phyloP scores from a whole-genome alignment of 768 basidiomycete species.

The Pleurotus tuoliensis region DNA sequence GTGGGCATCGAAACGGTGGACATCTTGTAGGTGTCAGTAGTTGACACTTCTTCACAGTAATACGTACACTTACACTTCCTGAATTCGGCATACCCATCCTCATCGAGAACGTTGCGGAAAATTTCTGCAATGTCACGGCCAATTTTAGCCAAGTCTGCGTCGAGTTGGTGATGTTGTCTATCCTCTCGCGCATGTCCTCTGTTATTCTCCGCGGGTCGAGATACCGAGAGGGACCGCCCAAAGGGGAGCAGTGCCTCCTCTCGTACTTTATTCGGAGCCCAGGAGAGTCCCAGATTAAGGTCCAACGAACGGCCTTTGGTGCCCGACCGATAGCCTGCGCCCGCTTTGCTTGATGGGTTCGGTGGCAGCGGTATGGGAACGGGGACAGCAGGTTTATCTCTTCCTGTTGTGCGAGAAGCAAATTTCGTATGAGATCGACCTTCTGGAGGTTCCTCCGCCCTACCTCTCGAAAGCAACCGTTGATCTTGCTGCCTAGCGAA shows the following conservation, averaged over 20 bases:
- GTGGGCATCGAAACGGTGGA: slow-evolving; percentile 71
- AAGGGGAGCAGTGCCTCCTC: slow-evolving; percentile 64
- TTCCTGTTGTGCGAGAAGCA: neutral
- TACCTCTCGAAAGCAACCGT: slow-evolving; percentile 8
- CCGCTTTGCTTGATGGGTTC: slow-evolving; percentile 5
- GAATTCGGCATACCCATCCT: slow-evolving; percentile 43
- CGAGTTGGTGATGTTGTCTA: slow-evolving; percentile 16
- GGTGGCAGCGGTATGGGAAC: slow-evolving; percentile 24
- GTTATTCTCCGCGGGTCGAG: slow-evolving; percentile 11
- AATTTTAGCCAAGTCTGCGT: slow-evolving; percentile 24
- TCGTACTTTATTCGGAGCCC: slow-evolving; percentile 66
- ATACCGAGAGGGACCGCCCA: slow-evolving; percentile 17
- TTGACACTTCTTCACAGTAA: slow-evolving; percentile 3
- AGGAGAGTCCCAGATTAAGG: slow-evolving; percentile 63
- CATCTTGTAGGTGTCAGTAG: slow-evolving; percentile 39
- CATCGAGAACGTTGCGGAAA: slow-evolving; percentile 43
- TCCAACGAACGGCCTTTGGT: slow-evolving; percentile 70
- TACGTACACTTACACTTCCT: slow-evolving; percentile 54
- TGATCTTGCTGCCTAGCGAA: slow-evolving; percentile 10
- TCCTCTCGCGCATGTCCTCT: slow-evolving; percentile 16
- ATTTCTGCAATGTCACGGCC: slow-evolving; percentile 45
- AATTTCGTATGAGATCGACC: neutral
- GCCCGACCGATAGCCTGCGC: slow-evolving; percentile 37
- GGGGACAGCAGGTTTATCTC: neutral
- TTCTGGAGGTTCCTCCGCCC: neutral